Base-by-base conservation (phyloP, 495 filamentous ascomycete genomes). In the Penicillium manginii region DNA sequence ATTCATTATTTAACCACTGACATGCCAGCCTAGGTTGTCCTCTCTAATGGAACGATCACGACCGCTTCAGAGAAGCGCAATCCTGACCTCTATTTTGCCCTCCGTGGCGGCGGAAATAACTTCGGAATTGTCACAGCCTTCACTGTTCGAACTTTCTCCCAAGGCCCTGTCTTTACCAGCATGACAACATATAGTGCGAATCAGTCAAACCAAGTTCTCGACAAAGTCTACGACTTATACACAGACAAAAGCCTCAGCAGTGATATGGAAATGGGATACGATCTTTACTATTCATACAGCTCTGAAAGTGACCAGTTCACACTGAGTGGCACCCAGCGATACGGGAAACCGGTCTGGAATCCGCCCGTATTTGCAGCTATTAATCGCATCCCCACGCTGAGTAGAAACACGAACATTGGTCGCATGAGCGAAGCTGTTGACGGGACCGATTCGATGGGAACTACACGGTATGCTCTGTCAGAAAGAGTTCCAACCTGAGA, bases 21-120 rank as follows among this genome's bases (percentile, higher is more conserved):
- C n/a, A n/a, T n/a, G n/a, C n/a, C n/a, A n/a, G n/a, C n/a, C n/a
- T n/a, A n/a, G 39, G 68, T 83, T 18, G 76, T 82, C 18, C 67
- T 83, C 8, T 68, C 78, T 17, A 77, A 78, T 57, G 69, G 69
- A 12, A 75, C 73, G 11, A 70, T 79, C 59, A 56, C 72, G 45
- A 70, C 62, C 15, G 77, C 69, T 14, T 66, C 58, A 26, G 55
- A 70, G 11, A 62, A 61, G 21, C 54, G 52, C 42, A 63, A 81
- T 47, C 67, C 74, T 0, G 74, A 78, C 37, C 68, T 81, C 14
- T 81, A 69, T 61, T 64, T 66, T 50, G 73, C 70, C 6, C 73
- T 83, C 37, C 76, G 79, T 40, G 79, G 80, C 8, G 78, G 79
- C 21, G 75, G 74, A 15, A 82, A 78, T 65, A 82, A 78, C 67